Base-by-base conservation (phyloP, 192 early-diverging fungal genomes). In the Helicostylum pulchrum region DNA sequence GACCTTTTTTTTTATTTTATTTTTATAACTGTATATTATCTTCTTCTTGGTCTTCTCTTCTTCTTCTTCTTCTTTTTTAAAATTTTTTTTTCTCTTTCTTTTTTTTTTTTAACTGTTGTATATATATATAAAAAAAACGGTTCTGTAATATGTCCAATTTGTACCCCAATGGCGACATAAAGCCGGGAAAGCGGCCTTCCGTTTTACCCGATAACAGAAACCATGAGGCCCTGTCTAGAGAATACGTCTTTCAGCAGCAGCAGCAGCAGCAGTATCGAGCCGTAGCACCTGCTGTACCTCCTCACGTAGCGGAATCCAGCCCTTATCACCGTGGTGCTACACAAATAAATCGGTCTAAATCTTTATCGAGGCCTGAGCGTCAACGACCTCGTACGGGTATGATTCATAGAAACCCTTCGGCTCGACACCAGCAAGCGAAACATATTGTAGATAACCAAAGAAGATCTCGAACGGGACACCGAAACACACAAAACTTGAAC, bases 371-470 rank as follows among this genome's bases (percentile, higher is more conserved):
- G 32, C 78, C 78, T 47, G 78, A 80, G 44, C 69, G 78, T 30
- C 67, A 75, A 45, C 55, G 78, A 64, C 78, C 75, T 44, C 74
- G 74, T n/a, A 68, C 45, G 14, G 72, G 72, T 4, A 80, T 80
- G 73, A 52, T 80, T 15, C 63, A 50, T 17, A 20, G 19, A 49
- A 15, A 26, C 30, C 12, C 61, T 50, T 20, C 46, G 7, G 10
- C 21, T 46, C 11, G 45, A 61, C 43, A 34, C 1, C 10, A 61
- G 34, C 15, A 2, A 31, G 45, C 26, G 17, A 39, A 17, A 47
- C 46, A 47, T 14, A 23, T 31, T 10, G 7, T 31, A 47, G 45
- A 61, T 26, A 23, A 17, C 26, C 50, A 26, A 39, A 39, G 36
- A 39, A 9, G 5, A 6, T 48, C 12, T 48, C 14, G 4, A 15